Conservation (phyloP, 768 basidiomycete genomes). For the Xerocomus potaroensis region DNA sequence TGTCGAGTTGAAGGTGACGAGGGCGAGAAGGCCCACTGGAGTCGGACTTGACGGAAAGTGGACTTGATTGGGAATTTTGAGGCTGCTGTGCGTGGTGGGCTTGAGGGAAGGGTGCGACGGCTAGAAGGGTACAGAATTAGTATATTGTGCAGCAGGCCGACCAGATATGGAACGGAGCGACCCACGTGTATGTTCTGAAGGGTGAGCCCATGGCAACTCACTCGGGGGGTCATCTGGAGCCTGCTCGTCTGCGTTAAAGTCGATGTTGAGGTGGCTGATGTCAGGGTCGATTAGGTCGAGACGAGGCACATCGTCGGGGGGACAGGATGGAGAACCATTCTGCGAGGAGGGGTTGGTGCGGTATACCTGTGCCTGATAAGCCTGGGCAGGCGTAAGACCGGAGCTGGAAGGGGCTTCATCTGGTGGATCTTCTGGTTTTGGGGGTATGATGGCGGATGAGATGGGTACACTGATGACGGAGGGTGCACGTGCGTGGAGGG, state of each 20-base stretch:
- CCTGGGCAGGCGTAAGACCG: conserved; percentile 72
- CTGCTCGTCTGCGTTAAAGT: conserved; percentile 40
- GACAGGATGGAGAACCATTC: conserved; percentile 26
- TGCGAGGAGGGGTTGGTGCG: conserved; percentile 38
- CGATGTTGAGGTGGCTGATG: conserved; percentile 54
- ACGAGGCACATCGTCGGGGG: conserved; percentile 32
- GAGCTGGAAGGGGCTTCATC: conserved; percentile 46
- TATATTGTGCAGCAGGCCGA: conserved; percentile 23
- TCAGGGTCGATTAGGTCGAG: conserved; percentile 49
- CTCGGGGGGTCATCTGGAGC: conserved; percentile 41
- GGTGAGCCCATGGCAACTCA: conserved; percentile 55
- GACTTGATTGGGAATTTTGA: conserved; percentile 31
- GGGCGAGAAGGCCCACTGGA: conserved; percentile 35
- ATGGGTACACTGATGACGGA: conserved; percentile 45
- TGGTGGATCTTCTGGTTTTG: conserved; percentile 47
- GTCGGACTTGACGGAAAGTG: conserved; percentile 38
- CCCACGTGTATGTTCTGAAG: conserved; percentile 42
- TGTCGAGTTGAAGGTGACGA: conserved; percentile 59
- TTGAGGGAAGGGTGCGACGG: conserved; percentile 24
- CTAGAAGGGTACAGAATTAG: conserved; percentile 25
- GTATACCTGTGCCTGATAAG: conserved; percentile 76
- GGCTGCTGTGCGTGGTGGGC: conserved; percentile 20
- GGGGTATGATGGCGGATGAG: conserved; percentile 41
- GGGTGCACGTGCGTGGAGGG: conserved; percentile 42
- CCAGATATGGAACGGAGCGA: conserved; percentile 29